These are phyloP conservation scores for Eucalyptus victrix DNA, from an alignment of 345 rosid genomes.

Conservation along the genomic window DNA sequence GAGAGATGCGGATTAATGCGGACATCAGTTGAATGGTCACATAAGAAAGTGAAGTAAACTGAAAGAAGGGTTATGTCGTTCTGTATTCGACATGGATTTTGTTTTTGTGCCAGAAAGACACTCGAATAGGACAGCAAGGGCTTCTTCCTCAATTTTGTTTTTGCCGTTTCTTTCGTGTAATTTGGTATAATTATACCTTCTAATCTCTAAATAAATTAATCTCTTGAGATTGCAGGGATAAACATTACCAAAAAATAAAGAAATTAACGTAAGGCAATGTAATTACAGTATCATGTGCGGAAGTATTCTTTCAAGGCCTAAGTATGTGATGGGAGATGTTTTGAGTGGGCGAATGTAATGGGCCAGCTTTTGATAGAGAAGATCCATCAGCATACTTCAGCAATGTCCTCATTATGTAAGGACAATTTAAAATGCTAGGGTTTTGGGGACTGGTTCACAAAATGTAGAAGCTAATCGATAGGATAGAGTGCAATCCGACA, in stretches of 20 bases:
- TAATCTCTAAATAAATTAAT: background rate
- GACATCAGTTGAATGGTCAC: background rate
- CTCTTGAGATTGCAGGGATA: background rate
- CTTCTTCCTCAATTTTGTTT: background rate
- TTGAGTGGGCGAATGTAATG: background rate
- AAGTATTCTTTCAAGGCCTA: background rate
- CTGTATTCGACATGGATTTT: background rate
- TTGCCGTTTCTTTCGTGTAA: background rate
- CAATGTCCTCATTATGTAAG: background rate
- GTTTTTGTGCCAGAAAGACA: background rate
- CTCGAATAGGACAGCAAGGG: background rate
- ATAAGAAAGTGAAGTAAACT: background rate
- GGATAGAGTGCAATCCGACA: background rate
- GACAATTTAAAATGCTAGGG: background rate
- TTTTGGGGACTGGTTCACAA: background rate
- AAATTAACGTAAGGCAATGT: background rate
- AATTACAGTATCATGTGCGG: background rate
- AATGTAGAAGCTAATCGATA: background rate
- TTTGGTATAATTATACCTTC: background rate
- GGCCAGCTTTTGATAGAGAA: background rate
- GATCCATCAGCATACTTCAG: background rate
- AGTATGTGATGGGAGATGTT: background rate
- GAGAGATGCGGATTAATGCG: background rate
- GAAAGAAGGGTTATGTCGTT: background rate
- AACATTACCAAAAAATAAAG: background rate